A percentile compares a stretch with the other conserved stretches of the same genome.
Conservation (phyloP, 2,329 filamentous ascomycete species). For the Polytolypa hystricis region DNA sequence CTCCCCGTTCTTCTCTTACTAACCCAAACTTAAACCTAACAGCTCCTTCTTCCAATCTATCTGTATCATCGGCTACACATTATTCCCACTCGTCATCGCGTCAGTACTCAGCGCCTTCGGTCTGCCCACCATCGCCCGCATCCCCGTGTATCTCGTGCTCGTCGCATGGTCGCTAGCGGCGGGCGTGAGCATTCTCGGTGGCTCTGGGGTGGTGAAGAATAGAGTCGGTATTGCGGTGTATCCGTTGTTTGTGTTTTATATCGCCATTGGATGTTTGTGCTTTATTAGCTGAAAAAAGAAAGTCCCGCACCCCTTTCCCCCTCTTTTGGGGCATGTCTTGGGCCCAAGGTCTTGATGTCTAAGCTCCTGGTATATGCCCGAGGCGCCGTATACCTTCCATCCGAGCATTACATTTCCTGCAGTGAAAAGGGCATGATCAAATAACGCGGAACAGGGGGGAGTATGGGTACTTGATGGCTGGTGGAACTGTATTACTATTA, state of each 20-base stretch:
- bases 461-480: no score
- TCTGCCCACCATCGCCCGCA: constrained; percentile 67
- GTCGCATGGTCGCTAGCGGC: constrained; percentile 90
- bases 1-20: constrained; percentile 38
- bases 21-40: constrained; percentile 9
- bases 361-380: no score
- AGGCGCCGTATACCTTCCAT: no score
- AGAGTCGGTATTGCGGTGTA: constrained; percentile 89
- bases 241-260: constrained; percentile 88
- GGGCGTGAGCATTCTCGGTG: constrained; percentile 88
- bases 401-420: no score
- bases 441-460: no score
- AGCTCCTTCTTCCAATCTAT: constrained; percentile 97
- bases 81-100: constrained; percentile 93
- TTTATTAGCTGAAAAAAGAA: constrained; percentile 71
- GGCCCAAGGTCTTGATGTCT: no score
- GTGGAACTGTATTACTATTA: no score
- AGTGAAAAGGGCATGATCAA: no score
- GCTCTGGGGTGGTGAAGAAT: constrained; percentile 91
- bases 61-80: constrained; percentile 95
- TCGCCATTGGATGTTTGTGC: constrained; percentile 85
- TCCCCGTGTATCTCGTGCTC: constrained; percentile 82
- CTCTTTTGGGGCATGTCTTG: no score
- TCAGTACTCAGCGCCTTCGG: constrained; percentile 75
- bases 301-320: no score